Evolutionary conservation across 148 eudicot genomes (phyloP).

Genomic region (Cornus kousa): DNA sequence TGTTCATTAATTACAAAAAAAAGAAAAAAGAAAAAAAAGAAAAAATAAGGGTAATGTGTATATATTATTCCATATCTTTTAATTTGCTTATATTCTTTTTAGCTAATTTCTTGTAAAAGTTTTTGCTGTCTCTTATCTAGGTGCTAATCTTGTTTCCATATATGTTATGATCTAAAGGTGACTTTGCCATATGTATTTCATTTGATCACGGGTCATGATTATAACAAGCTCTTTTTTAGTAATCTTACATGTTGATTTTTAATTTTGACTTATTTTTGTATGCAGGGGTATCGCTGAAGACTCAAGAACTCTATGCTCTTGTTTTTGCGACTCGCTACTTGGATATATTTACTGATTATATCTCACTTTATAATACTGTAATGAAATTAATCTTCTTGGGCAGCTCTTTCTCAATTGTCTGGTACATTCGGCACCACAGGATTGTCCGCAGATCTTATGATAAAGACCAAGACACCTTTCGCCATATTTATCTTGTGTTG

Average conservation of each 20-base stretch:
- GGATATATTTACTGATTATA: constrained; percentile 78
- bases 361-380: constrained; percentile 75
- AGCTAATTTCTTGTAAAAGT: no score
- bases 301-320: constrained; percentile 94
- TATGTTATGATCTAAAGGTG: not conserved
- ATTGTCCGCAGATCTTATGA: constrained; percentile 91
- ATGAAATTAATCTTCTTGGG: constrained; percentile 93
- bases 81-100: not conserved
- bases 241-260: not conserved
- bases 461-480: constrained; percentile 93
- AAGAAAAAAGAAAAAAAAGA: no score
- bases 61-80: not conserved
- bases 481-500: constrained; percentile 73
- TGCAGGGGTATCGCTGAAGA: constrained; percentile 91
- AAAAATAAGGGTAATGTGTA: not conserved
- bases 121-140: not conserved
- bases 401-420: constrained; percentile 86
- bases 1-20: no score
- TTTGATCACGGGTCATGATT: not conserved
- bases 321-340: constrained; percentile 94
- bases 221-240: not conserved
- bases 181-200: not conserved
- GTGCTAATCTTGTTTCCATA: not conserved
- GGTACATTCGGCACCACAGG: constrained; percentile 94
- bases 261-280: not conserved